Conservation (phyloP, 192 early-diverging fungal species). For the Linnemannia elongata region DNA sequence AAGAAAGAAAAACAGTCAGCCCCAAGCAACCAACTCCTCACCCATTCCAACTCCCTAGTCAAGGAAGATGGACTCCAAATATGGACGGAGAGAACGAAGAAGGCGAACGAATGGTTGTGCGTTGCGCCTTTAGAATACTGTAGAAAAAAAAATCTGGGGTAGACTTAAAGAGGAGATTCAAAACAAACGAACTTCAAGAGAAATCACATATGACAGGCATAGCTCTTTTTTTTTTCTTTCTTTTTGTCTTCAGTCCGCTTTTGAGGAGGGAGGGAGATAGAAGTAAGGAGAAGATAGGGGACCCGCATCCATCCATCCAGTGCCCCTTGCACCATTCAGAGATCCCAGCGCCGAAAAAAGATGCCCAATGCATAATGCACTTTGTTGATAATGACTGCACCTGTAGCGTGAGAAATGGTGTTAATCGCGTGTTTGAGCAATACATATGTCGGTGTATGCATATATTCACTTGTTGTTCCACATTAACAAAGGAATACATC, state of each 20-base stretch:
- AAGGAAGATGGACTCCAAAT: neutral
- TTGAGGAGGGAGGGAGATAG: no score
- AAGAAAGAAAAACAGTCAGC: neutral
- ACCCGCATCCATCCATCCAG: no score
- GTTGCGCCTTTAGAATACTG: neutral
- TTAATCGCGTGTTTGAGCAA: neutral
- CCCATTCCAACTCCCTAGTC: neutral
- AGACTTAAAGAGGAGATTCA: constrained; percentile 3
- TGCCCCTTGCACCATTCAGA: no score
- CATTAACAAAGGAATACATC: no score
- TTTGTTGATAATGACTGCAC: neutral
- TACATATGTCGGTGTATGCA: neutral
- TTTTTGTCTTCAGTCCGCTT: no score
- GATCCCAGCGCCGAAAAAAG: no score
- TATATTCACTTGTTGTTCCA: no score
- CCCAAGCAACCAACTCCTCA: neutral
- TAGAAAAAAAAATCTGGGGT: neutral
- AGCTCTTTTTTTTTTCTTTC: neutral
- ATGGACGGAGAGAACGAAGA: neutral
- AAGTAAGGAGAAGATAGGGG: no score
- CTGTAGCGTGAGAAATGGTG: constrained; percentile 8
- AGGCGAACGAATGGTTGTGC: neutral
- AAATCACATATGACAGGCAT: constrained; percentile 2
- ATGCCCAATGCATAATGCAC: no score
- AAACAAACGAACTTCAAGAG: neutral